Base-by-base conservation (phyloP, 2,329 filamentous ascomycete species). In the Grosmannia serpens region DNA sequence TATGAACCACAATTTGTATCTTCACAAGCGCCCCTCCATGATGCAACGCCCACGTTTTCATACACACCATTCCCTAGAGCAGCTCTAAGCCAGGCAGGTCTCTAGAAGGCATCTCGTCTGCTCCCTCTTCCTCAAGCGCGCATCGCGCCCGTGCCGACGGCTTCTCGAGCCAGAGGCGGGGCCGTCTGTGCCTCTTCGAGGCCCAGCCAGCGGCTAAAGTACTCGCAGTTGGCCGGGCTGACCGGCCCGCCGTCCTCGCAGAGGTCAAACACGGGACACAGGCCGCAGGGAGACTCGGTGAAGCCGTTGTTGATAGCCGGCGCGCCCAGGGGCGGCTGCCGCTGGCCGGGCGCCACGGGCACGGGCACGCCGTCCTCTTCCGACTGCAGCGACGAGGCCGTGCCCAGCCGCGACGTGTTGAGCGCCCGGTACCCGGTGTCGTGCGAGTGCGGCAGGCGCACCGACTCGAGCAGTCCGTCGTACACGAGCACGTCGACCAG, bases 191-290 rank as follows among this genome's bases (percentile, higher is more conserved):
- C 44, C 46, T 65, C 71, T 54, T 77, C 73, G 63, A 74, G 66
- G 0, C 75, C 80, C 52, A 96, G 72, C 94, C 94, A 99, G 56
- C 85, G 82, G 62, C 88, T 82, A 68, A 95, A 96, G 69, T 99
- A 99, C 57, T 90, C 87, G 71, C 94, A 99, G 55, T 87, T 95
- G 63, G 84, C 87, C 0, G 92, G 89, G 66, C 87, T 95, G 26
- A 99, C 90, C 0, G 91, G 89, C 0, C 92, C 92, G 8, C 90
- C 91, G 61, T 95, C 89, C 64, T 89, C 87, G 69, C 94, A 99
- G 2, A 97, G 79, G 59, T 94, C 87, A 69, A 96, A 96, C 2
- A 96, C 92, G 0, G 94, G 94, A 71, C 94, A 99, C 58, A 84
- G 80, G 2, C 92, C 91, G 70, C 94, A 99, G 1, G 94, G 94